Conservation (phyloP, 129 eudicot genomes). For the Escallonia rubra region DNA sequence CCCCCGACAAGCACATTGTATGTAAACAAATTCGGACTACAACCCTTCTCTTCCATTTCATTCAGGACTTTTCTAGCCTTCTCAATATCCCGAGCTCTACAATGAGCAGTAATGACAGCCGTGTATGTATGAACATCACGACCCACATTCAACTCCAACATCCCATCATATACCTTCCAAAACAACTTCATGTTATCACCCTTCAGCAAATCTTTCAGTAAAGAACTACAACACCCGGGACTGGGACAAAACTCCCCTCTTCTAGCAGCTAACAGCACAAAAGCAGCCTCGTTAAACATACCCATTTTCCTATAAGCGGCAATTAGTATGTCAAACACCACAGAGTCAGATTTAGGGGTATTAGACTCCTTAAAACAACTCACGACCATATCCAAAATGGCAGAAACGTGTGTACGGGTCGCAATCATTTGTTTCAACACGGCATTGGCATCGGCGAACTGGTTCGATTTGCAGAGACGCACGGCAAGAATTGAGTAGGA, state of each 20-base stretch:
- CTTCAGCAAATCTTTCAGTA: constrained; percentile 57
- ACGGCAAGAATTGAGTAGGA: constrained; percentile 44
- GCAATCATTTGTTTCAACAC: constrained; percentile 49
- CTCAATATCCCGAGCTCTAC: constrained; percentile 53
- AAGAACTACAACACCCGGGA: constrained; percentile 53
- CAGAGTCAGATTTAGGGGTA: constrained; percentile 18
- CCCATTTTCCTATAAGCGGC: constrained; percentile 62
- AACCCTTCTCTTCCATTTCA: constrained; percentile 66
- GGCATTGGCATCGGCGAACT: constrained; percentile 33
- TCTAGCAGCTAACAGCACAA: constrained; percentile 37
- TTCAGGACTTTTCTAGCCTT: constrained; percentile 53
- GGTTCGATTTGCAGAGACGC: constrained; percentile 42
- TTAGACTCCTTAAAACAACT: constrained; percentile 23
- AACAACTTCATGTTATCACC: constrained; percentile 42
- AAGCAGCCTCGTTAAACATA: constrained; percentile 58
- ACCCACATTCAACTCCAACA: constrained; percentile 43
- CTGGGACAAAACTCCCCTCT: constrained; percentile 33
- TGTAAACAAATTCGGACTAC: constrained; percentile 61
- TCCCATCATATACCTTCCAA: constrained; percentile 55
- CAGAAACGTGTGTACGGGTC: constrained; percentile 31
- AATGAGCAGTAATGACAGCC: constrained; percentile 60
- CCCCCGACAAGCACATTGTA: constrained; percentile 71
- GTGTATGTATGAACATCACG: constrained; percentile 67
- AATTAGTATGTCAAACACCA: constrained; percentile 47
- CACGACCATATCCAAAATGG: constrained; percentile 39